Base-by-base conservation (phyloP, 441 rosid species). In the Dalechampia spathulata region DNA sequence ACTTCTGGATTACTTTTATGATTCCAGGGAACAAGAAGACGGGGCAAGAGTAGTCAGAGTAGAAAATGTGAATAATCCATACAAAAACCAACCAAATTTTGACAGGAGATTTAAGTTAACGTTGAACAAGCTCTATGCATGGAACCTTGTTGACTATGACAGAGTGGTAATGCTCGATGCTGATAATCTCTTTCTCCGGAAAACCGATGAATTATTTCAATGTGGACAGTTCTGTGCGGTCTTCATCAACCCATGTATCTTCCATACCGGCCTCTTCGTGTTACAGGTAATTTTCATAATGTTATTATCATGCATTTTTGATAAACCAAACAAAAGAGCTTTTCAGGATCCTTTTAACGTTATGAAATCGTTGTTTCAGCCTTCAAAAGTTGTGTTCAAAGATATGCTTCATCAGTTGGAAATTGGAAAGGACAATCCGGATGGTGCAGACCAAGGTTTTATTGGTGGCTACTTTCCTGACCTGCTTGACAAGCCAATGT, bases 381-480 rank as follows among this genome's bases (percentile, higher is more conserved):
- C 98, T 49, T 89, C 98, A 46, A 42, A 39, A 48, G 66, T 44
- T 4, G 90, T 86, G 38, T 89, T 89, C 50, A 81, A 75, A 28
- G 84, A 83, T 72, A 86, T 92, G 96, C 37, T 83, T 63, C 87
- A 79, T 79, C 85, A 83, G 62, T 49, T 92, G 49, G 71, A 84
- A 45, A 55, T 54, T 4, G 78, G 83, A 52, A 69, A 77, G 72
- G 72, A 74, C 25, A 92, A 86, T 68, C 82, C 82, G 6, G 98
- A 92, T 57, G 98, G 98, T 42, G 96, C 96, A 19, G 98, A 92
- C 66, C 98, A 92, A 71, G 98, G 98, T 44, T 92, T 88, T 60
- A 83, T 92, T 15, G 76, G 83, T n/a, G 83, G 87, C 20, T 92
- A 92, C 77, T 92, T 81, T 73, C 82, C 95, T 0, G 82, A 84